These are phyloP conservation scores for Amphirosellinia nigrospora DNA, from an alignment of 495 filamentous ascomycete genomes.

Conservation along the genomic window DNA sequence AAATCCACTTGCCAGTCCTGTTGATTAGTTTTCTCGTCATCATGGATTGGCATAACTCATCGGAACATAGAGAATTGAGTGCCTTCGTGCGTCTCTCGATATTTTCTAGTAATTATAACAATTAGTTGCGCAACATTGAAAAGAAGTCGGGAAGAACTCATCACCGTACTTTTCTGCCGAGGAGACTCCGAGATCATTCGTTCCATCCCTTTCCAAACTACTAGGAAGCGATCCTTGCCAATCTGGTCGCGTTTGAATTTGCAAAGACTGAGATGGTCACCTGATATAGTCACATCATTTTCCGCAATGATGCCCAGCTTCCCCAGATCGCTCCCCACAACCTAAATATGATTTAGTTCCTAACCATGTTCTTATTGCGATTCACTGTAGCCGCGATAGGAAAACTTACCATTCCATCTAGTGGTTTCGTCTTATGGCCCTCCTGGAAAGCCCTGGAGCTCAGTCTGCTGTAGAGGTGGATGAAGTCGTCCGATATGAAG, in stretches of 20 bases:
- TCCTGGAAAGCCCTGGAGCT: neutral
- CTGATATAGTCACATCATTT: neutral
- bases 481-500: neutral
- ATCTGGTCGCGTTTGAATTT: neutral
- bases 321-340: neutral
- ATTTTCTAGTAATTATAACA: too few relatives aligned
- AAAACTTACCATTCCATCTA: neutral
- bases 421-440: neutral
- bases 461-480: neutral
- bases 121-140: too few relatives aligned
- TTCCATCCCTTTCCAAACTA: neutral
- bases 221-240: neutral
- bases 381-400: neutral
- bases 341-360: too few relatives aligned
- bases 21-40: neutral
- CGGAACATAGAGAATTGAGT: neutral
- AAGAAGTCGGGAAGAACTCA: neutral
- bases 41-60: neutral
- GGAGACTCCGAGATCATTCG: neutral
- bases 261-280: neutral
- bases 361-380: neutral
- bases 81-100: neutral
- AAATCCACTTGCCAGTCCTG: neutral
- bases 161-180: neutral
- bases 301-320: neutral